A percentile compares a stretch with the other conserved stretches of the same genome.
phyloP scores from a whole-genome alignment of 2,329 filamentous ascomycete genomes.

The Monosporascus sp. region DNA sequence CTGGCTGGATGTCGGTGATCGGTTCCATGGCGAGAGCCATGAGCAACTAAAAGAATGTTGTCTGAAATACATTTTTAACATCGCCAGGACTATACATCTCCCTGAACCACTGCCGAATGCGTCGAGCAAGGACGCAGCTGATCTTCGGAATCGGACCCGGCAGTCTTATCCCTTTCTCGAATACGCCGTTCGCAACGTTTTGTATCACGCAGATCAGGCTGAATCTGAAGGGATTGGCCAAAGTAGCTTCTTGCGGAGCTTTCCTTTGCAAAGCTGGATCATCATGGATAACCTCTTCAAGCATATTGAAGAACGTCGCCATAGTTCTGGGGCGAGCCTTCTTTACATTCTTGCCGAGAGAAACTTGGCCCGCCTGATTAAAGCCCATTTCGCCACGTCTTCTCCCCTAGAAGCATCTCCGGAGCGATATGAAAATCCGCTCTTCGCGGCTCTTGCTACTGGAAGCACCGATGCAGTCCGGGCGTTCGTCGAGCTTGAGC shows the following conservation, averaged over 20 bases:
- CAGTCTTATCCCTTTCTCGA: slow-evolving; percentile 38
- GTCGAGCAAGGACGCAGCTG: slow-evolving; percentile 9
- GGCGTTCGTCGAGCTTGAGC: neutral
- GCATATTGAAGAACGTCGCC: slow-evolving; percentile 16
- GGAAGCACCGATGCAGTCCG: slow-evolving; percentile 6
- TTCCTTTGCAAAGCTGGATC: slow-evolving; percentile 25
- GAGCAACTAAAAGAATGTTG: slow-evolving; percentile 42
- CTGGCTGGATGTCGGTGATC: slow-evolving; percentile 27
- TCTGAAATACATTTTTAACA: slow-evolving; percentile 31
- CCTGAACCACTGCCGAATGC: slow-evolving; percentile 4
- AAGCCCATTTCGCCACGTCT: neutral
- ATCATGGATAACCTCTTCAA: slow-evolving; percentile 26
- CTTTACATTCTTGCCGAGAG: slow-evolving; percentile 32
- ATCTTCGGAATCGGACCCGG: slow-evolving; percentile 13
- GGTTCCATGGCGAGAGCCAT: slow-evolving; percentile 32
- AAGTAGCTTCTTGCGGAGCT: slow-evolving; percentile 25
- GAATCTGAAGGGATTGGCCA: slow-evolving; percentile 20
- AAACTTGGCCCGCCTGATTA: slow-evolving; percentile 3
- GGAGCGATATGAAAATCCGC: neutral
- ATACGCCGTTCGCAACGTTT: slow-evolving; percentile 36
- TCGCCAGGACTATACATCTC: slow-evolving; percentile 8
- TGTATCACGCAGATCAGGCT: slow-evolving; percentile 38
- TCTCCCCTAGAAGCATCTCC: neutral
- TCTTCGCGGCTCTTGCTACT: slow-evolving; percentile 7
- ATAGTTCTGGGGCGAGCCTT: slow-evolving; percentile 18